Percentiles rank a stretch among this genome's conserved stretches.
Evolutionary conservation across 495 filamentous ascomycete genomes (phyloP).

Genomic region (Aspergillus asperescens): DNA sequence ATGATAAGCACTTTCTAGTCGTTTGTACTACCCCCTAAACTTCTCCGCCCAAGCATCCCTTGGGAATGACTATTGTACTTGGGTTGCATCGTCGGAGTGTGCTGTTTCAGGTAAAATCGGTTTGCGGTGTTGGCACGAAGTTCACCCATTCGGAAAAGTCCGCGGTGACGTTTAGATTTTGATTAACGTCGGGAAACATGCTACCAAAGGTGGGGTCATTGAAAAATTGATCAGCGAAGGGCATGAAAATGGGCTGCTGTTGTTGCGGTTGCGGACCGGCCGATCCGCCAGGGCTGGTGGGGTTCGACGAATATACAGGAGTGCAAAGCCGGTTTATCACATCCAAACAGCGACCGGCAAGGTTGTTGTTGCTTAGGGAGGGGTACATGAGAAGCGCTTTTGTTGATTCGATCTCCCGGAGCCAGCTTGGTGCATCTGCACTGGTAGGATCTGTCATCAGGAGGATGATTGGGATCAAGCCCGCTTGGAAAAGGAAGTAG

Average conservation of each 20-base stretch:
- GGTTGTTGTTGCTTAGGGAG: slow-evolving; percentile 38
- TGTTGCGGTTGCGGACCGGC: slow-evolving; percentile 1
- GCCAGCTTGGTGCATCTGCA: slow-evolving; percentile 39
- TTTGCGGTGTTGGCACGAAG: slow-evolving; percentile 27
- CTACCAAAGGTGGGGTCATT: slow-evolving; percentile 33
- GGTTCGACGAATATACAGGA: slow-evolving; percentile 20
- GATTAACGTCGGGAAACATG: slow-evolving; percentile 38
- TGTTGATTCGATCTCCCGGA: slow-evolving; percentile 44
- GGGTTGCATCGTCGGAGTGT: neutral
- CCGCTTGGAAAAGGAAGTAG: slow-evolving; percentile 53
- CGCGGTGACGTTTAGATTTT: slow-evolving; percentile 29
- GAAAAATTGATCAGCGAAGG: slow-evolving; percentile 41
- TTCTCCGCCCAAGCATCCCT: neutral
- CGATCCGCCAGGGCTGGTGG: slow-evolving; percentile 4
- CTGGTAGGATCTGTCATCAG: slow-evolving; percentile 45
- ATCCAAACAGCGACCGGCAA: slow-evolving; percentile 40
- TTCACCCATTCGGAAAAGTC: slow-evolving; percentile 47
- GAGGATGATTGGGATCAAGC: slow-evolving; percentile 46
- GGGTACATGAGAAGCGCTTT: slow-evolving; percentile 42
- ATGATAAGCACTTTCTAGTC: neutral
- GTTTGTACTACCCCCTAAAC: neutral
- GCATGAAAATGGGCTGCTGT: slow-evolving; percentile 30
- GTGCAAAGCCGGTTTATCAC: slow-evolving; percentile 43
- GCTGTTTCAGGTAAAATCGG: slow-evolving; percentile 19
- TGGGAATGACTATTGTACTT: neutral